Evolutionary conservation across 2,329 filamentous ascomycete genomes (phyloP).

Genomic region (Nemania serpens): DNA sequence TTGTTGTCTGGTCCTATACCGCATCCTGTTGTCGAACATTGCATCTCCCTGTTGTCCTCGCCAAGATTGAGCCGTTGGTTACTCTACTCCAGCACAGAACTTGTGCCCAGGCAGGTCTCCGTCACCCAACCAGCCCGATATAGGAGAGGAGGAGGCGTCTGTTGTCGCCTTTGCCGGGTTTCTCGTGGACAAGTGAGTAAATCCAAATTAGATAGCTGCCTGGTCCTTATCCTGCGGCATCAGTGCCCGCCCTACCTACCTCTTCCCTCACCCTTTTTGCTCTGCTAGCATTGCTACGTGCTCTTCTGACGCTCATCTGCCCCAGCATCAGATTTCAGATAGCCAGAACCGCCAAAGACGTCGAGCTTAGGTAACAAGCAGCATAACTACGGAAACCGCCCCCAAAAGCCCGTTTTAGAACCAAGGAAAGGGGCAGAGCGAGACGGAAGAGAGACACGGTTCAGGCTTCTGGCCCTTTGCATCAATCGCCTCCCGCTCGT

Average conservation of each 20-base stretch:
- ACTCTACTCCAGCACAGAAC: neutral
- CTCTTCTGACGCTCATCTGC: constrained; percentile 10
- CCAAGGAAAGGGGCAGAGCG: neutral
- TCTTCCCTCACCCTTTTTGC: neutral
- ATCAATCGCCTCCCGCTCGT: neutral
- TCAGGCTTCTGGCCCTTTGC: neutral
- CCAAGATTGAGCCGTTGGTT: too few relatives aligned
- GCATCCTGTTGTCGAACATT: neutral
- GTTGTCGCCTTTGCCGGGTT: neutral
- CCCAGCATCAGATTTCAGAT: constrained; percentile 6
- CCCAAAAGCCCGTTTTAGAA: neutral
- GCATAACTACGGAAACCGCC: neutral
- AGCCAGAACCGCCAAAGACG: neutral
- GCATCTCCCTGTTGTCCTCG: neutral
- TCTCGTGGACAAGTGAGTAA: constrained; percentile 7
- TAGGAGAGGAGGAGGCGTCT: too few relatives aligned
- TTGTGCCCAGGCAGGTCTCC: neutral
- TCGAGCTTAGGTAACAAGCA: constrained; percentile 7
- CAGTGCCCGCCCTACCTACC: neutral
- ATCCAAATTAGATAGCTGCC: too few relatives aligned
- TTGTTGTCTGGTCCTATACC: constrained; percentile 1
- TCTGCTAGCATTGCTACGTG: neutral
- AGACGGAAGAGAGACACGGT: neutral
- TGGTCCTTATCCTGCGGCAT: too few relatives aligned
- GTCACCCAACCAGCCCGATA: too few relatives aligned